Base-by-base conservation (phyloP, 2,329 filamentous ascomycete genomes). In the Diaporthe vexans region DNA sequence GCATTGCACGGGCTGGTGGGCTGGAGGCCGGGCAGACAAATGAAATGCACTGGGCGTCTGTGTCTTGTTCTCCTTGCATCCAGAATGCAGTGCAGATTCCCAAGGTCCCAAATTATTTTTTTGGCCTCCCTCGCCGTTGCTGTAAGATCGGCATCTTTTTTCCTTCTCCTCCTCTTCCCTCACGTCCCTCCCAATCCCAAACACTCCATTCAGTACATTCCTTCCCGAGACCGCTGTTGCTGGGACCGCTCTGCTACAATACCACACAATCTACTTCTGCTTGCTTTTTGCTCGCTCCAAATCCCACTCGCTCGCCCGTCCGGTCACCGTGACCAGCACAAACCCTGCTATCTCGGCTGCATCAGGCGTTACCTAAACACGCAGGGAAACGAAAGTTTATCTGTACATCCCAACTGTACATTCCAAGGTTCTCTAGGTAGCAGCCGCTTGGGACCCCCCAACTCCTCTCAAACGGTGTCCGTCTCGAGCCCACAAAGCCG, bases 271-370 rank as follows among this genome's bases (percentile, higher is more conserved):
- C 76, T 76, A 74, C 73, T 77, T 77, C 73, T 74, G 46, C 40
- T 43, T 43, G 40, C 72, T 74, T 61, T 61, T n/a, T 61, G 37
- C 58, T 63, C 59, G 40, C 59, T 48, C 59, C 58, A 52, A 58
- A 57, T 56, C 75, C 74, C 35, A 69, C 74, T n/a, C 71, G 52
- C 58, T 72, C 76, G 73, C 73, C 74, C 68, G 70, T 59, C 79
- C 46, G 35, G 46, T 56, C 51, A 37, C 48, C 52, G 57, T 67
- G 54, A 70, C 71, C 48, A 52, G n/a, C 40, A 54, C 24, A 21
- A 69, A 65, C 63, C 57, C 58, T 69, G 69, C 63, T 69, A 65
- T 52, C 63, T 68, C 61, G 57, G 57, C 57, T 54, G 54, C 57
- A 35, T 43, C 40, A 72, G 52, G 70, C 48, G 70, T 72, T 58